Conservation (phyloP, 371 early-diverging fungal genomes). For the Syncephalis fuscata region DNA sequence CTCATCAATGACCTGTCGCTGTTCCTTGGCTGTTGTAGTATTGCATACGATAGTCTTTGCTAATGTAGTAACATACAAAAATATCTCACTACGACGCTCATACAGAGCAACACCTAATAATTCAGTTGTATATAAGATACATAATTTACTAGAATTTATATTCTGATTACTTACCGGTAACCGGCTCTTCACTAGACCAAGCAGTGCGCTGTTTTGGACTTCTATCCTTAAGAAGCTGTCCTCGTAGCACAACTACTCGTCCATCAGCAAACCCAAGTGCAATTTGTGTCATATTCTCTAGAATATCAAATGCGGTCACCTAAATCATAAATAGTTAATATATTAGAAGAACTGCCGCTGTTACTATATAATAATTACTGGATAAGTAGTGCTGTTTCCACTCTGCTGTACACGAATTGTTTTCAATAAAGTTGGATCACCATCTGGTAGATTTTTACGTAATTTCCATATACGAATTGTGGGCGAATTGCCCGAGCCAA, state of each 20-base stretch:
- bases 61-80: conserved; percentile 44
- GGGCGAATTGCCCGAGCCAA: conserved; percentile 19
- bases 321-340: too few species aligned
- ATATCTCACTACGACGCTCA: conserved; percentile 46
- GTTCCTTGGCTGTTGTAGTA: not conserved
- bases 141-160: not conserved
- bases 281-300: conserved; percentile 67
- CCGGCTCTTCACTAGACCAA: conserved; percentile 65
- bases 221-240: conserved; percentile 63
- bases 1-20: conserved; percentile 55
- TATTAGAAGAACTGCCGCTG: too few species aligned
- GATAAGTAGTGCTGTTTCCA: conserved; percentile 40
- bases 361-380: too few species aligned
- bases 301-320: conserved; percentile 70
- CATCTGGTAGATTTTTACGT: conserved; percentile 32
- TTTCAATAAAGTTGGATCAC: conserved; percentile 39
- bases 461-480: conserved; percentile 70
- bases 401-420: conserved; percentile 56
- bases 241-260: conserved; percentile 63
- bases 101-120: conserved; percentile 56
- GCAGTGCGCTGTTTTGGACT: conserved; percentile 61
- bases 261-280: conserved; percentile 87
- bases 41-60: conserved; percentile 17
- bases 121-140: not conserved
- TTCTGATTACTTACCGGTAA: conserved; percentile 38